Conservation (phyloP, 192 early-diverging fungal genomes). For the Gaertneriomyces semiglobifer region DNA sequence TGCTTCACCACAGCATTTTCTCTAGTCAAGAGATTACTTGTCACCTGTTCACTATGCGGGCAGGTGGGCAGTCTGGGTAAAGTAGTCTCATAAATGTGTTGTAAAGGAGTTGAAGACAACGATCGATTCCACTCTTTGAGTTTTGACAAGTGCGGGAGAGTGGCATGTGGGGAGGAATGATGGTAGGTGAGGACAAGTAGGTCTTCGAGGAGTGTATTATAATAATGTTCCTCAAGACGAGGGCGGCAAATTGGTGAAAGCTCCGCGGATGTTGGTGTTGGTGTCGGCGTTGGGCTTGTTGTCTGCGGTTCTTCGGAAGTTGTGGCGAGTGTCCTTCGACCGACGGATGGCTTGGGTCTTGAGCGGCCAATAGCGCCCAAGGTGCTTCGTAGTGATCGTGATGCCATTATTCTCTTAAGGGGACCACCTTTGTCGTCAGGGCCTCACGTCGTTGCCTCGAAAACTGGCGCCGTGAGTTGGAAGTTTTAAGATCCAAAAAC, state of each 20-base stretch:
- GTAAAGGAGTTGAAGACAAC: constrained; percentile 12
- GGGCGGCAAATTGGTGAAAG: constrained; percentile 22
- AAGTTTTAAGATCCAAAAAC: too few species aligned
- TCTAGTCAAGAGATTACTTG: constrained; percentile 41
- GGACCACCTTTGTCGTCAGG: too few species aligned
- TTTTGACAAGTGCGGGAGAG: constrained; percentile 22
- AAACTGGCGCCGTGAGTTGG: too few species aligned
- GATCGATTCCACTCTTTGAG: constrained; percentile 19
- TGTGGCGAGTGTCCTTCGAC: too few species aligned
- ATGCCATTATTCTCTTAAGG: too few species aligned
- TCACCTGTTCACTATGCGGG: constrained; percentile 29
- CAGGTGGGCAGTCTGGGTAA: constrained; percentile 32
- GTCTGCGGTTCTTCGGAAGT: too few species aligned
- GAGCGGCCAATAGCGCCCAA: too few species aligned
- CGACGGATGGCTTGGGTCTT: too few species aligned
- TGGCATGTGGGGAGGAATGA: constrained; percentile 52
- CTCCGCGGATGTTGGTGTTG: too few species aligned
- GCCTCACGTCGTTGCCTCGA: too few species aligned
- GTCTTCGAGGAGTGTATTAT: constrained; percentile 71
- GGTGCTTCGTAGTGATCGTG: too few species aligned
- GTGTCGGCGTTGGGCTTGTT: neutral
- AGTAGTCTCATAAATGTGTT: constrained; percentile 26
- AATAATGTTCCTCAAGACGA: constrained; percentile 71
- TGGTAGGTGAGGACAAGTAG: constrained; percentile 70
- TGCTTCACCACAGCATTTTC: constrained; percentile 23